These are phyloP conservation scores for Agastache rugosa DNA, from an alignment of 257 asterid genomes.

Conservation along the genomic window DNA sequence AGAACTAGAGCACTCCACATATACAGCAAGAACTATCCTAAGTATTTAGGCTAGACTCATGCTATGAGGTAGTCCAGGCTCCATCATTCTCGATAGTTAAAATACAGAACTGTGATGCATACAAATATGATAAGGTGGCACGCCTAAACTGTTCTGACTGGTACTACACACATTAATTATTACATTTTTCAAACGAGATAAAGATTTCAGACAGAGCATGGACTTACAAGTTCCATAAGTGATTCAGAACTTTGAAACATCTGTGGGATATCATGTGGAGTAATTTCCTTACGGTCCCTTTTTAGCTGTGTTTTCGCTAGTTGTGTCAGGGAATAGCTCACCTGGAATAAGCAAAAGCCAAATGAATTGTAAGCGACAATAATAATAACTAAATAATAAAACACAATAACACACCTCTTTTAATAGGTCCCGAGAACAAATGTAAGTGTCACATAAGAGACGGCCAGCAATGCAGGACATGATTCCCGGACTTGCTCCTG, in stretches of 20 bases:
- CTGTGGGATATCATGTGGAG: constrained; percentile 79
- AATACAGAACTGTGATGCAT: constrained; percentile 15
- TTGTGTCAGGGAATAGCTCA: constrained; percentile 91
- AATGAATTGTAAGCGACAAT: constrained; percentile 33
- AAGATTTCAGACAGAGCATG: constrained; percentile 32
- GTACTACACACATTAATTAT: background rate
- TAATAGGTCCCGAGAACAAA: constrained; percentile 86
- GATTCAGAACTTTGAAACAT: constrained; percentile 83
- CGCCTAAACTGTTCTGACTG: background rate
- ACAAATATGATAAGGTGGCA: constrained; percentile 1
- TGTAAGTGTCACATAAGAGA: constrained; percentile 88
- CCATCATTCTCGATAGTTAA: background rate
- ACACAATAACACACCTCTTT: constrained; percentile 70
- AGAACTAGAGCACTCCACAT: constrained; percentile 6
- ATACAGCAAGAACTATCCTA: background rate
- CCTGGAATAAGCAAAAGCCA: constrained; percentile 58
- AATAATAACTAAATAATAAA: constrained; percentile 19
- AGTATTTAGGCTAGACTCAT: background rate
- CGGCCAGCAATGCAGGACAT: constrained; percentile 96
- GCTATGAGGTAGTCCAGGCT: background rate
- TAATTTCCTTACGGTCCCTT: constrained; percentile 80
- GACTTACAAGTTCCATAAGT: constrained; percentile 82
- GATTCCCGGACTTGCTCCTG: constrained; percentile 94
- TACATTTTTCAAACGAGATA: background rate
- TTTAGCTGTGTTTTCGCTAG: constrained; percentile 84